Evolutionary conservation across 2,329 filamentous ascomycete species (phyloP), one percentile per base, ranked within the genome.

Genomic region (Aspergillus quadricinctus): DNA sequence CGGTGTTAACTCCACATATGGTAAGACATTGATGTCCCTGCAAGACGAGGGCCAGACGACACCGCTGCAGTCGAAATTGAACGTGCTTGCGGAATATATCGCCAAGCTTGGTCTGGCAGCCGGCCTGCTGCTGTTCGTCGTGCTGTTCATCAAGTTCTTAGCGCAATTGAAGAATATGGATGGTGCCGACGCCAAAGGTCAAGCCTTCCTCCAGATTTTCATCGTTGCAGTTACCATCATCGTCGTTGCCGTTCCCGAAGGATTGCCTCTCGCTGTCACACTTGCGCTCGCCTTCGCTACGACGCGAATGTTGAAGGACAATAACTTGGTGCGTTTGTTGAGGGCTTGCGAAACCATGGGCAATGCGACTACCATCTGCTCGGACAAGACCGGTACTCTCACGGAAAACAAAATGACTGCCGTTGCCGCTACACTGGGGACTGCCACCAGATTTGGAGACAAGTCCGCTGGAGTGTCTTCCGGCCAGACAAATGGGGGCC

Each of bases 41-140:
- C 85, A 88, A 59, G 88, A 90, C 63, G 87, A 90, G 59, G 85
- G 86, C 55, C 86, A 92, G 67, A 88, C 89, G 25, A 93, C 89
- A 1, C 90, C 89, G 3, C 73, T 93, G 7, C 90, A 93, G 70
- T 86, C 83, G 2, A 92, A 92, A 72, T 78, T 93, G 57, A 91
- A 92, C 62, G 80, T 85, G 3, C 78, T 93, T 19, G 90, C 89
- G 6, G 89, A 90, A 65, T 88, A 91, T 66, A 91, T 93, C 64
- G 87, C 87, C n/a, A 89, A 89, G 67, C 80, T 89, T 45, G 87
- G 87, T 74, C 84, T 87, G 62, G 83, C 83, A 58, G 86, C 89
- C 49, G 89, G 88, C 53, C 75, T 90, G 17, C 73, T 92, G 9
- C 79, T 93, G n/a, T 93, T 93, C 67, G 77, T 91, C 50, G 88